These are phyloP conservation scores for Lentinula guzmanii DNA, from an alignment of 768 basidiomycete genomes.

Conservation along the genomic window DNA sequence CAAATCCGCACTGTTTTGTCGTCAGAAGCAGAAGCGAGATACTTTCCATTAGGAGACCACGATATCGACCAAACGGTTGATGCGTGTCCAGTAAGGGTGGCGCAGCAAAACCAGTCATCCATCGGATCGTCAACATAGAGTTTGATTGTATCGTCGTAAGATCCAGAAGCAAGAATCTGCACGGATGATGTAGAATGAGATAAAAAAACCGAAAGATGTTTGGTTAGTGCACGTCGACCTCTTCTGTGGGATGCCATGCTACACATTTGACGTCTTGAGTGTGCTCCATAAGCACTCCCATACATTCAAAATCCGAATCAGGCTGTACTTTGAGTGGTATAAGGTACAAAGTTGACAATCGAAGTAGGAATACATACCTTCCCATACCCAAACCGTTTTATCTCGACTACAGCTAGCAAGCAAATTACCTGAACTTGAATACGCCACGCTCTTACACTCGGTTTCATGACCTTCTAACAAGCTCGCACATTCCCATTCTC, in stretches of 20 bases:
- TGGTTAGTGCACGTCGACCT: conserved; percentile 44
- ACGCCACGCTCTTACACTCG: conserved; percentile 91
- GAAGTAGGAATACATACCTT: conserved; percentile 48
- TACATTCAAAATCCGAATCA: conserved; percentile 90
- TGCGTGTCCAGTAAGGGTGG: conserved; percentile 72
- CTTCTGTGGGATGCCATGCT: conserved; percentile 92
- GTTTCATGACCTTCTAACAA: conserved; percentile 93
- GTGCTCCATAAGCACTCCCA: conserved; percentile 96
- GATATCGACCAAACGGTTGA: conserved; percentile 92
- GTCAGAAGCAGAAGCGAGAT: conserved; percentile 85
- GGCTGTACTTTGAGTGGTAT: conserved; percentile 58
- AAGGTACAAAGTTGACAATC: conserved; percentile 1
- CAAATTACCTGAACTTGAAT: conserved; percentile 68
- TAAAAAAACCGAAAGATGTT: not conserved
- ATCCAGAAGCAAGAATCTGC: conserved; percentile 49
- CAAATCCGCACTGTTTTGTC: conserved; percentile 82
- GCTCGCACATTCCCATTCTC: conserved; percentile 85
- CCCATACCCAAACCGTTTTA: conserved; percentile 99
- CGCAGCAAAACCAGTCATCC: conserved; percentile 90
- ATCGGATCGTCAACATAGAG: conserved; percentile 90
- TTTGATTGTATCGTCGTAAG: conserved; percentile 95
- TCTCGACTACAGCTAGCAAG: conserved; percentile 95
- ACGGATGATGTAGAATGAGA: conserved; percentile 2
- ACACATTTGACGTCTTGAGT: conserved; percentile 94
- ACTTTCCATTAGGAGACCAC: conserved; percentile 72